phyloP scores from a whole-genome alignment of 1,284 basidiomycete genomes.

The Phlebopus sp. region DNA sequence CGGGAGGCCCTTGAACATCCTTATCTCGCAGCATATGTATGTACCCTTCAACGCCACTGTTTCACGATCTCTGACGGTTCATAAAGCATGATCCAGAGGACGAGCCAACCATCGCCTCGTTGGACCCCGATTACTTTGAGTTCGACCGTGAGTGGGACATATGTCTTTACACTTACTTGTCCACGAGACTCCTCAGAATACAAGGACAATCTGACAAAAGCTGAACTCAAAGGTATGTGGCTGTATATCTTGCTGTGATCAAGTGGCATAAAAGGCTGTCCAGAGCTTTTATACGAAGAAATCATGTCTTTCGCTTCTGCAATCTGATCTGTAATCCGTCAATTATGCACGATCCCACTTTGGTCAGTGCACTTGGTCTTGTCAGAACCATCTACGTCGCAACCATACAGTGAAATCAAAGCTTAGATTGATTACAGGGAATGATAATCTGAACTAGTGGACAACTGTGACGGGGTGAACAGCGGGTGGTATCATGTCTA shows the following conservation, averaged over 20 bases:
- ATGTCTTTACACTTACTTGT: neutral
- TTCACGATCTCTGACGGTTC: constrained; percentile 11
- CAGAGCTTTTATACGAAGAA: constrained; percentile 62
- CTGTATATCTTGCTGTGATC: constrained; percentile 11
- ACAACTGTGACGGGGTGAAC: neutral
- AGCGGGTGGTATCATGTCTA: too few species aligned
- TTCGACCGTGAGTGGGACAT: constrained; percentile 61
- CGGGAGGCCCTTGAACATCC: constrained; percentile 84
- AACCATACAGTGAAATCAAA: too few species aligned
- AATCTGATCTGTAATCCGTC: constrained; percentile 35
- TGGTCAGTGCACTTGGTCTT: too few species aligned
- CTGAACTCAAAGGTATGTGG: constrained; percentile 63
- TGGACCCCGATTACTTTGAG: constrained; percentile 83
- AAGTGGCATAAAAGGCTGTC: constrained; percentile 13
- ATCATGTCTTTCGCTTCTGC: constrained; percentile 64
- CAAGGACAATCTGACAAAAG: constrained; percentile 75
- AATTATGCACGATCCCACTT: neutral
- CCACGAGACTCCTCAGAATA: constrained; percentile 44
- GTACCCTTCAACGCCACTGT: constrained; percentile 20
- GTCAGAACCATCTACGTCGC: too few species aligned
- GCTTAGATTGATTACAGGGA: neutral
- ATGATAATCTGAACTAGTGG: neutral
- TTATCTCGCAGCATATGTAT: constrained; percentile 59
- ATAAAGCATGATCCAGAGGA: constrained; percentile 80
- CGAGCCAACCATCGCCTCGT: constrained; percentile 71